A percentile compares a stretch with the other conserved stretches of the same genome.
phyloP scores from a whole-genome alignment of 345 rosid species.

The Populus pruinosa region DNA sequence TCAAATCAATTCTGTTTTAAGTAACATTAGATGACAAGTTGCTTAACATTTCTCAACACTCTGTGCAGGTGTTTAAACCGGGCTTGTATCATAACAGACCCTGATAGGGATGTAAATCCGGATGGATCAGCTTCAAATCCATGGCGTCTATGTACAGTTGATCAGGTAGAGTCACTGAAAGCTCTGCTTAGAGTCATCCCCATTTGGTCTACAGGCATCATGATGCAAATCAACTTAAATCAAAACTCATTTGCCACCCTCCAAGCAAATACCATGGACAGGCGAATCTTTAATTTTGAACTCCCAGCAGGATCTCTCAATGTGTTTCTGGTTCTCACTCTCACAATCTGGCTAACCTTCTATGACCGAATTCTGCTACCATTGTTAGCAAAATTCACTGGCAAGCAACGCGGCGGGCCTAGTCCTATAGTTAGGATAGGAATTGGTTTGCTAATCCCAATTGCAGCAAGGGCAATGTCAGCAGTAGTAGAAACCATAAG shows the following conservation, averaged over 20 bases:
- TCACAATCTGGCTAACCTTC: neutral
- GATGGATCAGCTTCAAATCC: constrained; percentile 1
- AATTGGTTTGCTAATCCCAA: neutral
- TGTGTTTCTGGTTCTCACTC: neutral
- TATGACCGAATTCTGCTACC: neutral
- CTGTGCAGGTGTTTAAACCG: neutral
- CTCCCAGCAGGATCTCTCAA: neutral
- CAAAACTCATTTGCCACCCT: neutral
- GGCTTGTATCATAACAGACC: neutral
- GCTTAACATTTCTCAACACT: neutral
- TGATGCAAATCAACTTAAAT: neutral
- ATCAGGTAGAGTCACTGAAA: constrained; percentile 44
- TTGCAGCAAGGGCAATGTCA: neutral
- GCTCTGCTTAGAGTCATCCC: constrained; percentile 36
- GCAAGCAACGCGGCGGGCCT: neutral
- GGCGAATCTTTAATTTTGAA: neutral
- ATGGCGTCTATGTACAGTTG: constrained; percentile 43
- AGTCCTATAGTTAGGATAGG: neutral
- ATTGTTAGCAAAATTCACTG: neutral
- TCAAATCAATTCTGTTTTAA: neutral
- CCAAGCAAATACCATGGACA: neutral
- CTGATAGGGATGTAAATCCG: neutral
- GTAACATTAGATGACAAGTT: too few species aligned
- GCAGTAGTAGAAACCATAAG: neutral
- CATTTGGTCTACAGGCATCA: constrained; percentile 40